Conservation (phyloP, 1,139 yeast species). For the Geotrichum carabidarum region DNA sequence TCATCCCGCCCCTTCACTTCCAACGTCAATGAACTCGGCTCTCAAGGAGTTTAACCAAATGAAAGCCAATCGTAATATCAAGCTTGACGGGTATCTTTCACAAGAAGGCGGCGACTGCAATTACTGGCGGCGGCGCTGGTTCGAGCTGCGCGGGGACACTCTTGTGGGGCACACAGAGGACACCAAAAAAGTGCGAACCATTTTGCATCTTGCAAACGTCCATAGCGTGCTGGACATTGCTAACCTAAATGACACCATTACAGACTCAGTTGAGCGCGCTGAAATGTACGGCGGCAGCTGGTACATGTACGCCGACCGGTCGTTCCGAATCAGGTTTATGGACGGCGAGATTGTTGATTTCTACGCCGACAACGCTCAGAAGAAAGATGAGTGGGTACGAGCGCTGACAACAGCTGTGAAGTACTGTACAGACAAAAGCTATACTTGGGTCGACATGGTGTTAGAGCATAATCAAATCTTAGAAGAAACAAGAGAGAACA, state of each 20-base stretch:
- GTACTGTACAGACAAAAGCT: conserved; percentile 29
- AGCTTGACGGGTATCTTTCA: conserved; percentile 50
- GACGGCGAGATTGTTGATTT: conserved; percentile 63
- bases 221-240: conserved; percentile 7
- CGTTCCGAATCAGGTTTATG: conserved; percentile 54
- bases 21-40: conserved; percentile 26
- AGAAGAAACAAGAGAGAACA: neutral
- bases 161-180: conserved; percentile 63
- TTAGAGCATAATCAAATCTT: conserved; percentile 21
- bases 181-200: conserved; percentile 57
- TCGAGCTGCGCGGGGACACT: conserved; percentile 53
- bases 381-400: conserved; percentile 51
- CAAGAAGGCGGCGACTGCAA: conserved; percentile 79
- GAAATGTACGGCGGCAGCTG: conserved; percentile 31
- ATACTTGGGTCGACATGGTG: conserved; percentile 36
- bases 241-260: neutral
- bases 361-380: conserved; percentile 54
- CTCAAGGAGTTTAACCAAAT: conserved; percentile 28
- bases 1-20: neutral
- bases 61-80: conserved; percentile 21
- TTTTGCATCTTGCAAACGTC: conserved; percentile 47
- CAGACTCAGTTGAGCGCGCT: neutral
- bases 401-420: conserved; percentile 30
- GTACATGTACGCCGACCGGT: conserved; percentile 35
- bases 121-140: conserved; percentile 61